Percentiles rank a stretch among this genome's conserved stretches.
Evolutionary conservation across 371 early-diverging fungal species (phyloP).

Genomic region (Apophysomyces ossiformis): DNA sequence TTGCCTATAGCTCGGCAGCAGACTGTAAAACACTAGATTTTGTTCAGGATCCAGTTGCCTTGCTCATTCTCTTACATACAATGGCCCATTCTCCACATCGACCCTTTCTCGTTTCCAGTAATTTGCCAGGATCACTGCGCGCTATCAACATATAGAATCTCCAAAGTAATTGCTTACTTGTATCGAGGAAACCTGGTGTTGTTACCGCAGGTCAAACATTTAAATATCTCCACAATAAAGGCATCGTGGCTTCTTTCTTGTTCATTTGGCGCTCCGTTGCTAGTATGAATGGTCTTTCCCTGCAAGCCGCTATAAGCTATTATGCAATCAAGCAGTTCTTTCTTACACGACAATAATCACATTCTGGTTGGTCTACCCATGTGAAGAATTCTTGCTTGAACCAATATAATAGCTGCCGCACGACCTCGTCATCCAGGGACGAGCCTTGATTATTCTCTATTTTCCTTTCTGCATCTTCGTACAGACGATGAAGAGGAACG

Average conservation of each 20-base stretch:
- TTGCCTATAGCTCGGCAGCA: conserved; percentile 69
- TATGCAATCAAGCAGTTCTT: neutral
- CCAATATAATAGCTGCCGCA: conserved; percentile 57
- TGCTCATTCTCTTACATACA: conserved; percentile 30
- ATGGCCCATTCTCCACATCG: conserved; percentile 86
- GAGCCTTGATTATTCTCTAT: conserved; percentile 15
- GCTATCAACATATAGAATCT: neutral
- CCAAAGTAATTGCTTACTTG: conserved; percentile 40
- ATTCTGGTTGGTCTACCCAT: conserved; percentile 71
- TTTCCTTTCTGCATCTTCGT: conserved; percentile 42
- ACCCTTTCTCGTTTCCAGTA: conserved; percentile 66
- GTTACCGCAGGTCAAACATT: conserved; percentile 50
- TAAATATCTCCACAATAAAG: conserved; percentile 60
- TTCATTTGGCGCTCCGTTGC: conserved; percentile 41
- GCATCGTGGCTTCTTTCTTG: conserved; percentile 62
- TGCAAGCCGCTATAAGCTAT: conserved; percentile 8
- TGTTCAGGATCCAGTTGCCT: neutral
- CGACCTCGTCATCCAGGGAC: conserved; percentile 39
- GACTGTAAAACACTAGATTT: conserved; percentile 62
- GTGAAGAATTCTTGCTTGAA: conserved; percentile 69
- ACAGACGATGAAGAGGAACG: conserved; percentile 53
- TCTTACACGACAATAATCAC: conserved; percentile 55
- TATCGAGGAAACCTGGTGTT: conserved; percentile 74
- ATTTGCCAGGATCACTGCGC: conserved; percentile 54
- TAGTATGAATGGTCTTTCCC: conserved; percentile 35